phyloP scores from a whole-genome alignment of 306 rosid genomes.

The Cucurbita argyrosperma region DNA sequence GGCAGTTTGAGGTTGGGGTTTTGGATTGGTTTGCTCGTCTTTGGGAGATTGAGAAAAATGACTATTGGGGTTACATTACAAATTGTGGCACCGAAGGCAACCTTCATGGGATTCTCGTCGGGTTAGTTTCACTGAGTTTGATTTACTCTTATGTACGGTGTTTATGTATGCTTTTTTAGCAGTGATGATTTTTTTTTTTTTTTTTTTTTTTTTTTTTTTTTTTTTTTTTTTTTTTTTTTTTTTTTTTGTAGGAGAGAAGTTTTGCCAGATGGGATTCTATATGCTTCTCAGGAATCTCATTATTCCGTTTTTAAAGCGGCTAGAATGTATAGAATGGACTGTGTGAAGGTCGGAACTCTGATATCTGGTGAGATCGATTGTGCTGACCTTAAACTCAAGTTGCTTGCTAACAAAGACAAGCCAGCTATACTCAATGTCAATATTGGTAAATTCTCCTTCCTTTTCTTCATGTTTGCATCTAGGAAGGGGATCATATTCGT shows the following conservation, averaged over 20 bases:
- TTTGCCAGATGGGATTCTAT: conserved; percentile 46
- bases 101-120: conserved; percentile 73
- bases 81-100: conserved; percentile 99
- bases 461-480: not conserved
- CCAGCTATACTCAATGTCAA: conserved; percentile 61
- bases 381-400: conserved; percentile 24
- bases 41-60: conserved; percentile 84
- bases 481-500: not conserved
- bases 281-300: conserved; percentile 52
- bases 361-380: conserved; percentile 62
- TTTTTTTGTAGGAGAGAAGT: conserved; percentile 44
- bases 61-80: conserved; percentile 99
- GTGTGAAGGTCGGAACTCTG: conserved; percentile 34
- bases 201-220: not conserved
- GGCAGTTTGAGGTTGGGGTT: conserved; percentile 88
- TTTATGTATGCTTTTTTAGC: not conserved
- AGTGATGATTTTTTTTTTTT: not conserved
- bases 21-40: conserved; percentile 95
- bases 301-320: conserved; percentile 71
- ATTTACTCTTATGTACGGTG: not conserved
- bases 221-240: not conserved
- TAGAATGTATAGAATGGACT: conserved; percentile 63
- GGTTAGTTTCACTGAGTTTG: conserved; percentile 22
- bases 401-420: conserved; percentile 35
- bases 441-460: conserved; percentile 28